Percentiles rank a stretch among this genome's conserved stretches.
Evolutionary conservation across 495 filamentous ascomycete genomes (phyloP).

Genomic region (Penicillium malachiteum): DNA sequence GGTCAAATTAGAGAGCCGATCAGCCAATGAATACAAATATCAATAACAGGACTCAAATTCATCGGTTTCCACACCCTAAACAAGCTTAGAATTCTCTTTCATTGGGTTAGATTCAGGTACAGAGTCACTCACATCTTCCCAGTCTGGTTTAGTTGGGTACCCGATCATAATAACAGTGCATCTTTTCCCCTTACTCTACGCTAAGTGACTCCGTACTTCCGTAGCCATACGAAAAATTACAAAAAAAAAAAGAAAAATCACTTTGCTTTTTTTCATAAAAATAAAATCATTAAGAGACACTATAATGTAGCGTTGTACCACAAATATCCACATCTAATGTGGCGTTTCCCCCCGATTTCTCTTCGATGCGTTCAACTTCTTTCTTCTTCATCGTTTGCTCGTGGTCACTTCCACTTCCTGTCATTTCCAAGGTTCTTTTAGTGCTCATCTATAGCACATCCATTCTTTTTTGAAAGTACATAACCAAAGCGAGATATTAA

Average conservation of each 20-base stretch:
- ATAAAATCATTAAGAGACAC: neutral
- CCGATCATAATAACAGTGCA: neutral
- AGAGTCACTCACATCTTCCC: conserved; percentile 8
- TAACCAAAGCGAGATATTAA: conserved; percentile 10
- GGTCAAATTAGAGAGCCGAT: conserved; percentile 3
- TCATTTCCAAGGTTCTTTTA: conserved; percentile 25
- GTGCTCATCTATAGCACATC: conserved; percentile 38
- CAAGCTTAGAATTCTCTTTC: neutral
- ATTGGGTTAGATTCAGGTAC: conserved; percentile 15
- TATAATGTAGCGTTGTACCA: too few relatives aligned
- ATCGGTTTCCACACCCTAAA: neutral
- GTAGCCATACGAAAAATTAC: neutral
- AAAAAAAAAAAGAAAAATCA: neutral
- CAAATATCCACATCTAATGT: conserved; percentile 10
- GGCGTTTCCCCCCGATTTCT: conserved; percentile 14
- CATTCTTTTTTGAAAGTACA: conserved; percentile 28
- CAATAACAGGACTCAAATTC: neutral
- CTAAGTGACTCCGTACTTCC: too few relatives aligned
- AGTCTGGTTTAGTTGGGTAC: neutral
- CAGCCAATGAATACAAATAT: neutral
- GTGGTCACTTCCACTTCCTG: conserved; percentile 8
- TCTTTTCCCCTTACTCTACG: neutral
- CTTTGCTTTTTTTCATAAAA: neutral
- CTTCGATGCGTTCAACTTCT: conserved; percentile 4
- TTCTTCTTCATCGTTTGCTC: neutral